phyloP scores from a whole-genome alignment of 1,284 basidiomycete species.

The Rhodotorula sp. region DNA sequence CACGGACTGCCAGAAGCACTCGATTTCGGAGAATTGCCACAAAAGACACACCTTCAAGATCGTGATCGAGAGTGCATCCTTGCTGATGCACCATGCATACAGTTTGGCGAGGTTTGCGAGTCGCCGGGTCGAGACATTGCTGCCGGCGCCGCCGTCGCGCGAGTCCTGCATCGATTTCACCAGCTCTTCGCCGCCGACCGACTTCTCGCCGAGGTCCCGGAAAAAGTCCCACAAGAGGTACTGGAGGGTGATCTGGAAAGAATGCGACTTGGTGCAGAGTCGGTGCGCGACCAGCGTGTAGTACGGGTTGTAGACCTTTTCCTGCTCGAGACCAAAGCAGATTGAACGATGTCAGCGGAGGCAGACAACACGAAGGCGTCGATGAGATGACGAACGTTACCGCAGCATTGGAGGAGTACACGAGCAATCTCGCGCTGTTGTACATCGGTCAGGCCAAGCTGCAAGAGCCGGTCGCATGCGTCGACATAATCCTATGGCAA shows the following conservation, averaged over 20 bases:
- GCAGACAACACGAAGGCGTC: not conserved
- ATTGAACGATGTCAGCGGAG: conserved; percentile 5
- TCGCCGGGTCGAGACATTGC: conserved; percentile 62
- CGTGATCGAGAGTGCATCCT: conserved; percentile 66
- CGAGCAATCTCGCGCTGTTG: conserved; percentile 93
- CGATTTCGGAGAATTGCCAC: not conserved
- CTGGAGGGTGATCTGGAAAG: conserved; percentile 87
- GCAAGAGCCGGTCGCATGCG: conserved; percentile 79
- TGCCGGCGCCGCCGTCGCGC: conserved; percentile 44
- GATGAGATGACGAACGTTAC: conserved; percentile 63
- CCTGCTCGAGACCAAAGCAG: conserved; percentile 55
- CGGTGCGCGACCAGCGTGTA: conserved; percentile 84
- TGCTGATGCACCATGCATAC: conserved; percentile 80
- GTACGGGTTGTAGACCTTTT: conserved; percentile 91
- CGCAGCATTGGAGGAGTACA: conserved; percentile 88
- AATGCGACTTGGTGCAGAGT: conserved; percentile 51
- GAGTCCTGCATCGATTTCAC: conserved; percentile 63
- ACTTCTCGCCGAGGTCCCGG: conserved; percentile 79
- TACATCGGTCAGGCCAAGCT: conserved; percentile 78
- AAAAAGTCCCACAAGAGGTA: conserved; percentile 98
- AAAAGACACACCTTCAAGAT: conserved; percentile 70
- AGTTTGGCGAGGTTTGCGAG: conserved; percentile 67
- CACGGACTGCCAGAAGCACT: too few relatives aligned
- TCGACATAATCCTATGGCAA: conserved; percentile 97
- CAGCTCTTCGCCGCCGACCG: conserved; percentile 75